Percentiles rank a stretch among this genome's conserved stretches.
These are phyloP conservation scores for Jacaranda mimosifolia DNA, from an alignment of 257 asterid species.

Conservation along the genomic window DNA sequence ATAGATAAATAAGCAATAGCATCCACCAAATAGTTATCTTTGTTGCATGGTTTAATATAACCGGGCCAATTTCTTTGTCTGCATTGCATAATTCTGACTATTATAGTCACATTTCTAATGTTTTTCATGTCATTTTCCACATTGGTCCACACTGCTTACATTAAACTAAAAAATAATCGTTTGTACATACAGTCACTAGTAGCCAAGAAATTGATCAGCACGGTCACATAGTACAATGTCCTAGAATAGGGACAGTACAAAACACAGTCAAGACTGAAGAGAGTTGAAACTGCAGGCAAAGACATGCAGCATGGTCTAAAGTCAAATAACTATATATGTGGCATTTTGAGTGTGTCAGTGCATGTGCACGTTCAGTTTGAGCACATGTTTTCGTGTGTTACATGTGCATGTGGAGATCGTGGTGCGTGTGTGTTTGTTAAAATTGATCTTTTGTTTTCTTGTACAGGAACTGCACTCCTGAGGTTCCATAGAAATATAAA, in stretches of 20 bases:
- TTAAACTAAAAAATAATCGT: not conserved
- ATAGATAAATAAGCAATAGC: too few relatives aligned
- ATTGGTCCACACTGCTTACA: not conserved
- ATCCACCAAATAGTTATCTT: not conserved
- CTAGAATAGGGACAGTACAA: not conserved
- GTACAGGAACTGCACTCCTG: not conserved
- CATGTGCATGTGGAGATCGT: not conserved
- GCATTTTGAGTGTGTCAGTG: not conserved
- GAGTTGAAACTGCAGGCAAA: not conserved
- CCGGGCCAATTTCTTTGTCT: not conserved
- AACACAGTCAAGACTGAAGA: not conserved
- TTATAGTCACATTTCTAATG: not conserved
- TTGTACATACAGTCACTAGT: not conserved
- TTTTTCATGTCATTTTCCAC: not conserved
- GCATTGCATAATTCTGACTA: not conserved
- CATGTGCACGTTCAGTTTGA: not conserved
- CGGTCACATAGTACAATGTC: not conserved
- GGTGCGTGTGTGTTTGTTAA: not conserved
- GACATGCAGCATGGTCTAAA: not conserved
- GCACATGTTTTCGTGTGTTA: not conserved
- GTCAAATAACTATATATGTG: not conserved
- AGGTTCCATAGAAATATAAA: constrained; percentile 4
- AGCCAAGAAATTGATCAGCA: not conserved
- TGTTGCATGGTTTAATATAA: not conserved
- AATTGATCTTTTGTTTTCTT: not conserved